Evolutionary conservation across 345 rosid genomes (phyloP).

Genomic region (Hibiscus trionum): DNA sequence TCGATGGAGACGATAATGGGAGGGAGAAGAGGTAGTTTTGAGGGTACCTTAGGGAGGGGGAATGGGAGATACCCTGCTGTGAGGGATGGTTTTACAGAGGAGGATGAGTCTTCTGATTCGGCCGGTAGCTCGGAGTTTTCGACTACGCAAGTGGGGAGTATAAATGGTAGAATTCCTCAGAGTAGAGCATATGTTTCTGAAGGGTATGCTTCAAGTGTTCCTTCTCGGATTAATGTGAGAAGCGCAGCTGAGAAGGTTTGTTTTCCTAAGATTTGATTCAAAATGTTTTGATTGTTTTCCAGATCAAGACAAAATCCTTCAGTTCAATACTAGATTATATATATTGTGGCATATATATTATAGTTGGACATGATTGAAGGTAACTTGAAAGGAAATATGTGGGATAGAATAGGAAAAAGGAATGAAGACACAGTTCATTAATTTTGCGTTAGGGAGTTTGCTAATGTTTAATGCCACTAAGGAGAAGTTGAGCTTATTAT

Average conservation of each 20-base stretch:
- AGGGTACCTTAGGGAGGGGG: slow-evolving; percentile 28
- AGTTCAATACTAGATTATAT: not conserved
- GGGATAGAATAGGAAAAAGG: not conserved
- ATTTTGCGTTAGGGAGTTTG: not conserved
- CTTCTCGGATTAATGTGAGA: slow-evolving; percentile 30
- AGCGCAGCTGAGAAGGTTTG: slow-evolving; percentile 43
- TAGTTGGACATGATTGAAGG: not conserved
- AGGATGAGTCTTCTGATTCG: slow-evolving; percentile 73
- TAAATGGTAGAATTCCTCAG: slow-evolving; percentile 35
- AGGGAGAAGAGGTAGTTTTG: slow-evolving; percentile 23
- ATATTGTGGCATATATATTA: not conserved
- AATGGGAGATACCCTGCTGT: slow-evolving; percentile 30
- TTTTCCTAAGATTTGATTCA: not conserved
- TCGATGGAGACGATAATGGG: slow-evolving; percentile 63
- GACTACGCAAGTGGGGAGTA: slow-evolving; percentile 45
- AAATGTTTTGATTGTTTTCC: not conserved
- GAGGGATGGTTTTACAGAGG: slow-evolving; percentile 41
- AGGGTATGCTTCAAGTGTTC: slow-evolving; percentile 47
- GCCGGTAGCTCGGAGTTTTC: slow-evolving; percentile 78
- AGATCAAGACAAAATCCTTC: not conserved
- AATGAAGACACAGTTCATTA: not conserved
- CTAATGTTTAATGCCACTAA: not conserved
- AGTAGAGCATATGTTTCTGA: slow-evolving; percentile 38
- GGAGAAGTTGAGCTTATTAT: not conserved
- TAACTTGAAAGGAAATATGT: not conserved